phyloP scores from a whole-genome alignment of 2,329 filamentous ascomycete species.

The Fusarium brevicatenulatum region DNA sequence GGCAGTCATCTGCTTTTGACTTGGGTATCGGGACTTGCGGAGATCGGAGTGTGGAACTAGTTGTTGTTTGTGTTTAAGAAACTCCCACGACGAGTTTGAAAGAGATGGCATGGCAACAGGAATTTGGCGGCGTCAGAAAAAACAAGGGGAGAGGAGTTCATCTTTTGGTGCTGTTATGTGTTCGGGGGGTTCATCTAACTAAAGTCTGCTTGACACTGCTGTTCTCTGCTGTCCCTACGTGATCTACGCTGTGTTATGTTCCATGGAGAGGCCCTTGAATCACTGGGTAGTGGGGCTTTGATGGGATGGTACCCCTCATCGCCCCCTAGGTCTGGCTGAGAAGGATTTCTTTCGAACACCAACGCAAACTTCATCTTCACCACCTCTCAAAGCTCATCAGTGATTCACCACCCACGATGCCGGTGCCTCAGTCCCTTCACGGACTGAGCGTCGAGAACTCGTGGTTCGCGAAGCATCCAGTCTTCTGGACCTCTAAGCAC shows the following conservation, averaged over 20 bases:
- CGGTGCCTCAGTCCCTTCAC: not conserved
- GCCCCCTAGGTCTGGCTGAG: no score
- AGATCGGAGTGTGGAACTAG: not conserved
- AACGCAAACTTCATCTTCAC: not conserved
- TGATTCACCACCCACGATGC: not conserved
- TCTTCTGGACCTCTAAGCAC: not conserved
- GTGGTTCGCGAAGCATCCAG: not conserved
- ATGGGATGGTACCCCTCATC: no score
- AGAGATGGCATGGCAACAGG: not conserved
- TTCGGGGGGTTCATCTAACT: not conserved
- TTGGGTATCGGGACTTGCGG: rapidly evolving
- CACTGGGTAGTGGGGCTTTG: not conserved
- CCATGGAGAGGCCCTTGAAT: not conserved
- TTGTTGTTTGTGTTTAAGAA: not conserved
- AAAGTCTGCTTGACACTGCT: not conserved
- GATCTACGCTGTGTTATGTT: no score
- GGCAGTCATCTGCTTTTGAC: not conserved
- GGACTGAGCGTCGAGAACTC: not conserved
- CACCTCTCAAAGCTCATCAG: not conserved
- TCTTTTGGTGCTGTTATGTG: not conserved
- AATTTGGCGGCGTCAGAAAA: not conserved
- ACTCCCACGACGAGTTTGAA: no score
- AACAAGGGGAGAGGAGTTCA: not conserved
- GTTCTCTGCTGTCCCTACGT: not conserved
- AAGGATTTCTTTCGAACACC: no score